A percentile compares a stretch with the other conserved stretches of the same genome.
Evolutionary conservation across 805 yeast genomes (phyloP).

Genomic region (Metschnikowia lachancei): DNA sequence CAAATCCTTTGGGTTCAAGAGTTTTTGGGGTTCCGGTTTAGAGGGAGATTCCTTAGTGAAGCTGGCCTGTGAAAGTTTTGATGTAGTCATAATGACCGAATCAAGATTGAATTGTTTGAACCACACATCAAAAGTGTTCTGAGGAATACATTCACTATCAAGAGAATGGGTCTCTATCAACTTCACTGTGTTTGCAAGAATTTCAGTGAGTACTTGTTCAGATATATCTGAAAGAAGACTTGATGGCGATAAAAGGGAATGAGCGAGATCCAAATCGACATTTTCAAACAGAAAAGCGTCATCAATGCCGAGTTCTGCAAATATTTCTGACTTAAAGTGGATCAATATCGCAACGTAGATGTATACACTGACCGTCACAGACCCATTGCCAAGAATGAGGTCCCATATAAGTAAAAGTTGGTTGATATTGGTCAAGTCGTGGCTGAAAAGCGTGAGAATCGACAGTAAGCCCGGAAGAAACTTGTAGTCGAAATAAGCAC

Average conservation of each 20-base stretch:
- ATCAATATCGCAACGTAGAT: slow-evolving; percentile 58
- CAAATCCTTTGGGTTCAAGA: neutral
- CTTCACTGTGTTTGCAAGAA: slow-evolving; percentile 27
- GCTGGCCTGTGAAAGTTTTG: slow-evolving; percentile 13
- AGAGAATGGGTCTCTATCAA: slow-evolving; percentile 28
- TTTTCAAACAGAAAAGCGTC: slow-evolving; percentile 11
- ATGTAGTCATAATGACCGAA: slow-evolving; percentile 38
- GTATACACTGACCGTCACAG: slow-evolving; percentile 54
- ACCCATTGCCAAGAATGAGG: slow-evolving; percentile 53
- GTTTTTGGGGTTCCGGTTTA: neutral
- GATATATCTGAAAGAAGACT: slow-evolving; percentile 27
- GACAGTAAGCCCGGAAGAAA: slow-evolving; percentile 67
- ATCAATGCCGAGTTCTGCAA: slow-evolving; percentile 23
- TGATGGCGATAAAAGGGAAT: slow-evolving; percentile 35
- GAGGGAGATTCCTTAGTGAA: neutral
- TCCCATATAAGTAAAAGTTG: slow-evolving; percentile 67
- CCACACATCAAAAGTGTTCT: slow-evolving; percentile 31
- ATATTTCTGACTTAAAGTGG: slow-evolving; percentile 43
- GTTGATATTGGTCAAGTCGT: slow-evolving; percentile 53
- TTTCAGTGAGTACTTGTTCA: slow-evolving; percentile 28
- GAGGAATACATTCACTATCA: slow-evolving; percentile 19
- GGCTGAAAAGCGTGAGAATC: slow-evolving; percentile 74
- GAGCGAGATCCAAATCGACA: slow-evolving; percentile 36
- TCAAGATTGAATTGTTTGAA: slow-evolving; percentile 31
- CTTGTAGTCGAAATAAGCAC: slow-evolving; percentile 33